Percentiles rank a stretch among this genome's conserved stretches.
Conservation (phyloP, 2,329 filamentous ascomycete genomes). For the Pyrenophora graminea region DNA sequence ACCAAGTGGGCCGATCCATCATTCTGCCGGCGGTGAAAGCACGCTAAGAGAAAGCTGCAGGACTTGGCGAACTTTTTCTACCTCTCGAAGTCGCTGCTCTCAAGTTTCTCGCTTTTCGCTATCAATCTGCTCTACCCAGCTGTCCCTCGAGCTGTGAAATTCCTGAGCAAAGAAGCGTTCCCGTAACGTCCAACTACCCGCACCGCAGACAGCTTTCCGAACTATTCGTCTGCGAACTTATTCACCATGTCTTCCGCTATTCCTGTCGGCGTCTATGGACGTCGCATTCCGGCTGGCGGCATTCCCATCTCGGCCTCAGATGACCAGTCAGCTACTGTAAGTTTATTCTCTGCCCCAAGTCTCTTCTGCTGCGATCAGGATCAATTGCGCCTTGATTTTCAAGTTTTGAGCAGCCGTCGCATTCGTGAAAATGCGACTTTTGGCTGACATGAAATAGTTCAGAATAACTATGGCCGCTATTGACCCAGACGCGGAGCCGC, state of each 20-base stretch:
- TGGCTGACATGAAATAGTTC: conserved; percentile 63
- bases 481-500: conserved; percentile 75
- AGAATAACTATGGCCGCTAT: conserved; percentile 98
- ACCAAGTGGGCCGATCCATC: conserved; percentile 19
- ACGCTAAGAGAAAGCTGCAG: conserved; percentile 24
- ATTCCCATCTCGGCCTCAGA: conserved; percentile 74
- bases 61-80: conserved; percentile 38
- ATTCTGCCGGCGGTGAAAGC: conserved; percentile 33
- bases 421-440: conserved; percentile 1
- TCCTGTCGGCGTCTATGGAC: conserved; percentile 84
- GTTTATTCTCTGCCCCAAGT: conserved; percentile 44
- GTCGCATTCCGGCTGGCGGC: conserved; percentile 85
- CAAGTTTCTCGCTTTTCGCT: conserved; percentile 16
- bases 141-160: conserved; percentile 26
- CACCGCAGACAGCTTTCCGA: conserved; percentile 3
- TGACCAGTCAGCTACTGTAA: conserved; percentile 82
- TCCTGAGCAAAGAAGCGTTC: conserved; percentile 9
- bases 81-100: conserved; percentile 15
- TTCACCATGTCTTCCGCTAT: conserved; percentile 44
- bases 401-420: conserved; percentile 1
- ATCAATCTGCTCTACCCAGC: conserved; percentile 21
- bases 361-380: neutral
- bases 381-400: neutral
- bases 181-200: neutral
- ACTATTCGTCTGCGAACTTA: conserved; percentile 10